These are phyloP conservation scores for Porogramme epimiltina DNA, from an alignment of 1,284 basidiomycete genomes.

Conservation along the genomic window DNA sequence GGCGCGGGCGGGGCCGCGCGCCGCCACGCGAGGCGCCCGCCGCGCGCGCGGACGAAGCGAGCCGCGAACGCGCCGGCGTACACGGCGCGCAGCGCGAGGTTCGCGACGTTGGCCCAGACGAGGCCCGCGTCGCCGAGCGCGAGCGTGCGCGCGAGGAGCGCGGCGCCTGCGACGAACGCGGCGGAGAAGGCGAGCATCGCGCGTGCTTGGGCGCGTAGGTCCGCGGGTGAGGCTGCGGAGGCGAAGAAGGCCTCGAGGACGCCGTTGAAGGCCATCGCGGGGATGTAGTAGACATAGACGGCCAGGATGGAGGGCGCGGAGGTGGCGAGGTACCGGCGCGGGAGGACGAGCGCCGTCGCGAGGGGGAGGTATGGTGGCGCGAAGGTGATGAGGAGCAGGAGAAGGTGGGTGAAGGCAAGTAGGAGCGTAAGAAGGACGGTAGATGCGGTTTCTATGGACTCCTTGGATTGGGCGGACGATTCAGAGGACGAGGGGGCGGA, in stretches of 20 bases:
- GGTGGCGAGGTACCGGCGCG: constrained; percentile 66
- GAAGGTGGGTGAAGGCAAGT: constrained; percentile 74
- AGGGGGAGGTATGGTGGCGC: constrained; percentile 75
- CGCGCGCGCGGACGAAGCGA: constrained; percentile 28
- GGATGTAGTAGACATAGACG: constrained; percentile 86
- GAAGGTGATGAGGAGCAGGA: constrained; percentile 74
- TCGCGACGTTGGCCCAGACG: constrained; percentile 75
- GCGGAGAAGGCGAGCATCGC: constrained; percentile 74
- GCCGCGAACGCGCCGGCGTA: constrained; percentile 47
- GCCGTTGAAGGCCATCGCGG: constrained; percentile 86
- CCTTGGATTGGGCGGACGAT: constrained; percentile 14
- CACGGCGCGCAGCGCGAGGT: constrained; percentile 58
- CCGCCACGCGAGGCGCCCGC: neutral
- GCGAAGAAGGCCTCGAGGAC: constrained; percentile 88
- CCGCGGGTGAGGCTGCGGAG: constrained; percentile 66
- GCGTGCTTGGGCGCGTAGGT: constrained; percentile 66
- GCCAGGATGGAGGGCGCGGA: constrained; percentile 76
- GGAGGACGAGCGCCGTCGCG: constrained; percentile 71
- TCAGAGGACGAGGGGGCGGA: constrained; percentile 24
- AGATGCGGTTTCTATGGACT: constrained; percentile 28
- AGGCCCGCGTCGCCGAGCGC: constrained; percentile 68
- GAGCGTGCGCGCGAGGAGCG: constrained; percentile 51
- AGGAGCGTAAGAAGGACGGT: constrained; percentile 46
- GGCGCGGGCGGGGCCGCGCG: constrained; percentile 21
- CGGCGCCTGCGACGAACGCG: constrained; percentile 57